Evolutionary conservation across 2,329 filamentous ascomycete genomes (phyloP).

Genomic region (Geosmithia morbida): DNA sequence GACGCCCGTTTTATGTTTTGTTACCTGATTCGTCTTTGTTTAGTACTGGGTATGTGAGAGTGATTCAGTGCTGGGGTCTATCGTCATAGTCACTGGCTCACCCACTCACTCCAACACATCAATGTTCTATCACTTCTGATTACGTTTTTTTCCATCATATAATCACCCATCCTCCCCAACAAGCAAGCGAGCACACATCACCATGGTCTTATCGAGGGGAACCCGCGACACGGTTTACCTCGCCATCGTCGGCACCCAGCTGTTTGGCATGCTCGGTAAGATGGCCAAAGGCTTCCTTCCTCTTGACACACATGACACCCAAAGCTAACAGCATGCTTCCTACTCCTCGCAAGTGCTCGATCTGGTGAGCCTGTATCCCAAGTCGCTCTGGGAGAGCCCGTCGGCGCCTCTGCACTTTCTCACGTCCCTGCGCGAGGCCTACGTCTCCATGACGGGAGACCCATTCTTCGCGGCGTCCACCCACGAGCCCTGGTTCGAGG

Average conservation of each 20-base stretch:
- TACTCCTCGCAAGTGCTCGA: slow-evolving; percentile 29
- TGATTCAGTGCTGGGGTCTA: too few species aligned
- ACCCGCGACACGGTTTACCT: slow-evolving; percentile 17
- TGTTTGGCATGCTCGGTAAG: slow-evolving; percentile 21
- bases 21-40: background rate
- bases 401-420: slow-evolving; percentile 32
- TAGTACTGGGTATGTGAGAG: too few species aligned
- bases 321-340: background rate
- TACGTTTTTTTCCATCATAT: too few species aligned
- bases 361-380: slow-evolving; percentile 36
- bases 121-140: too few species aligned
- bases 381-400: slow-evolving; percentile 23
- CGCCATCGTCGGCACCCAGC: slow-evolving; percentile 15
- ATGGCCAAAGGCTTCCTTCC: background rate
- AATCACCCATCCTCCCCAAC: background rate
- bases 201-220: background rate
- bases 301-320: background rate
- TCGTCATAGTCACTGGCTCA: too few species aligned
- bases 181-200: background rate
- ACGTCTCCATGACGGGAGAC: slow-evolving; percentile 34
- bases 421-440: slow-evolving; percentile 27
- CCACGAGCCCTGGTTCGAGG: slow-evolving; percentile 32
- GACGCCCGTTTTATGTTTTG: background rate
- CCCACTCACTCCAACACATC: too few species aligned
- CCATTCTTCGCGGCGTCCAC: slow-evolving; percentile 28